phyloP scores from a whole-genome alignment of 441 rosid species.

The Rhodomyrtus psidioides region DNA sequence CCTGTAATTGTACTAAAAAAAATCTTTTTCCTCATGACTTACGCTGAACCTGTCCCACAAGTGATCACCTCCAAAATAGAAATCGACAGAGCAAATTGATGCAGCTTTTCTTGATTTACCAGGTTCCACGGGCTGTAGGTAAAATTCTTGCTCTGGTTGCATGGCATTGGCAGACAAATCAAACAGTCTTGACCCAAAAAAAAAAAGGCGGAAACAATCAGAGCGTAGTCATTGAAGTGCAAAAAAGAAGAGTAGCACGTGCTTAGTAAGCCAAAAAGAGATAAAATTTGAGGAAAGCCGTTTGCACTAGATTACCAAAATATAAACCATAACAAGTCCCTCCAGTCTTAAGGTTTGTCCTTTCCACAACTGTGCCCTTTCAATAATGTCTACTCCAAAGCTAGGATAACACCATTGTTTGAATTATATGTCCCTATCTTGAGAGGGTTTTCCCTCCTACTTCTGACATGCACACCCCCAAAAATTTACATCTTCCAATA shows the following conservation, averaged over 20 bases:
- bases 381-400: neutral
- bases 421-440: neutral
- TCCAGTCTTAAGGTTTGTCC: neutral
- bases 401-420: neutral
- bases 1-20: neutral
- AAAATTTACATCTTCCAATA: neutral
- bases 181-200: slow-evolving; percentile 52
- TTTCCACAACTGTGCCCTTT: neutral
- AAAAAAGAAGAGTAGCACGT: neutral
- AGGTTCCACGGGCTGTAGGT: slow-evolving; percentile 81
- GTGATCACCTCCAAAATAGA: slow-evolving; percentile 85
- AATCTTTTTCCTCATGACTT: slow-evolving; percentile 27
- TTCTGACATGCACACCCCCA: neutral
- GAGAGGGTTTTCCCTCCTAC: neutral
- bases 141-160: slow-evolving; percentile 93
- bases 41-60: slow-evolving; percentile 95
- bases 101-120: slow-evolving; percentile 74
- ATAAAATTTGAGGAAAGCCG: neutral
- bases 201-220: neutral
- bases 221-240: neutral
- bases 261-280: neutral
- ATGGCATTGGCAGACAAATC: slow-evolving; percentile 61
- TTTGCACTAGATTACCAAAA: neutral
- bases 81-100: slow-evolving; percentile 76
- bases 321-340: neutral